These are phyloP conservation scores for Beta corolliflora DNA, from an alignment of 179 eudicot genomes.

Conservation along the genomic window DNA sequence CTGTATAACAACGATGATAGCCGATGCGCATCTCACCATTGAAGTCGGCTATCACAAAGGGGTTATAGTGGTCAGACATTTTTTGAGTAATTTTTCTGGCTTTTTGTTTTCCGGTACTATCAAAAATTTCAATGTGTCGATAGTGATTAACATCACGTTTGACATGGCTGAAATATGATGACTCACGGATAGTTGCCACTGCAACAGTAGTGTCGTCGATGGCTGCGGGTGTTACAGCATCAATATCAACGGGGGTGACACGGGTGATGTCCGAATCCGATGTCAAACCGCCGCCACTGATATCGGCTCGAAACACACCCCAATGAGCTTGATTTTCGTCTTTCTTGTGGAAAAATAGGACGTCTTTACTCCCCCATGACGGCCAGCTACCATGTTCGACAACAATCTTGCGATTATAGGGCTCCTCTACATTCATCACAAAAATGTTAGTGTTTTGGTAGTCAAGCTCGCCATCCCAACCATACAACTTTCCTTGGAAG, in stretches of 20 bases:
- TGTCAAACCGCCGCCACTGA: neutral
- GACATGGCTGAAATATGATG: neutral
- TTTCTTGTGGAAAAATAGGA: slow-evolving; percentile 24
- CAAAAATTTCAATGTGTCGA: slow-evolving; percentile 27
- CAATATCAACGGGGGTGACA: slow-evolving; percentile 17
- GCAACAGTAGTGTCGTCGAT: slow-evolving; percentile 17
- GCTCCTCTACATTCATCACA: slow-evolving; percentile 20
- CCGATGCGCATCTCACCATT: too few species aligned
- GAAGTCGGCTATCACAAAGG: too few species aligned
- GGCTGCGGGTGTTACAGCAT: slow-evolving; percentile 26
- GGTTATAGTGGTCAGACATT: too few species aligned
- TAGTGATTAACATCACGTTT: neutral
- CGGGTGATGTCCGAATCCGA: neutral
- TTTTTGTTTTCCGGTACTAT: neutral
- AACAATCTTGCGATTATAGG: slow-evolving; percentile 11
- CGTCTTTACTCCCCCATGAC: slow-evolving; percentile 20
- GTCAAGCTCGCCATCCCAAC: slow-evolving; percentile 32
- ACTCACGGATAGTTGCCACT: slow-evolving; percentile 4
- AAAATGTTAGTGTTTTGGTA: slow-evolving; percentile 21
- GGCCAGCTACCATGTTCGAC: slow-evolving; percentile 26
- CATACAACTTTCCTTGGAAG: slow-evolving; percentile 12
- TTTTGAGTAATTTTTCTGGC: neutral
- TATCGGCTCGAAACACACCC: slow-evolving; percentile 15
- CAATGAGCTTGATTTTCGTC: neutral
- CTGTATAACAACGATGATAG: too few species aligned